Evolutionary conservation across 768 basidiomycete genomes (phyloP), one percentile per base, ranked within the genome.

Genomic region (Pisolithus orientalis): DNA sequence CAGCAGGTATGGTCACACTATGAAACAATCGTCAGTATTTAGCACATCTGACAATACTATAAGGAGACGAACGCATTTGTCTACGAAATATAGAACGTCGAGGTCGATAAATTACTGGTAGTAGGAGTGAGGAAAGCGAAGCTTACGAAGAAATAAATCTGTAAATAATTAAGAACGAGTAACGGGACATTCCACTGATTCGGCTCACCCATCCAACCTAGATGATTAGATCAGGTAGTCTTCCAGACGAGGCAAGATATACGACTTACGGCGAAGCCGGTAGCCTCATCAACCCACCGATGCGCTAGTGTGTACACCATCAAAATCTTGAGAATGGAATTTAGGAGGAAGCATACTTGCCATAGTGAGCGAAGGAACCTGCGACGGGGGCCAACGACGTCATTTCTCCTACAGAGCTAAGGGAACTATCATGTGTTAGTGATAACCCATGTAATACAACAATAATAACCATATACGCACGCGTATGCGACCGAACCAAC

Each of bases 321-420:
- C 25, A 11, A 21, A 10, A 42, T 27, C 3, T 25, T 14, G 10
- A 16, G 21, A 38, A 39, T 4, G 2, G 1, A 34, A 11, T 4
- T 39, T 34, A 28, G 38, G n/a, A 28, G 38, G n/a, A 21, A 27
- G 10, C 17, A 10, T 21, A 51, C 72, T 5, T 45, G 79, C 80
- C 82, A 64, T 77, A 88, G 66, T 87, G 84, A 17, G 85, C 84
- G 63, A 87, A 89, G 0, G 85, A 83, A 16, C 88, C 88, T 4
- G 87, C 85, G 45, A 89, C 81, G 2, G 87, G 87, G 1, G 85
- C 87, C 68, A 80, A 79, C 4, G 84, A 80, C n/a, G 86, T 85
- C 86, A 90, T 85, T 69, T 90, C 88, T 32, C 82, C 86, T 13
- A 88, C 64, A 2, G 82, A 78, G 59, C 84, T 84, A 13, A 88